phyloP scores from a whole-genome alignment of 139 green algal genomes.

The Chlorella vulgaris region DNA sequence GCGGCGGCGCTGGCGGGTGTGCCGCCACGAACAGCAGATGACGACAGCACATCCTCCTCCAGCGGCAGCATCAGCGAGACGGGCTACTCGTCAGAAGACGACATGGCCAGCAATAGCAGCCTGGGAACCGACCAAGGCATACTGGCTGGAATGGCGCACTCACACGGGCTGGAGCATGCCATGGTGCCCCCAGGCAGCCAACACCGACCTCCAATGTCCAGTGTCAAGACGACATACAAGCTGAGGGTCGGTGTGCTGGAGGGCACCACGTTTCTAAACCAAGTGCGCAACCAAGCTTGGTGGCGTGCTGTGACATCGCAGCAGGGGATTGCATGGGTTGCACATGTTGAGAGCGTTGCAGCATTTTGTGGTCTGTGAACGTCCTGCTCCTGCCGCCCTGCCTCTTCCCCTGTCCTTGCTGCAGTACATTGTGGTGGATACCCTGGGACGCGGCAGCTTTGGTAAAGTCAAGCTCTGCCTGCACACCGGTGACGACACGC shows the following conservation, averaged over 20 bases:
- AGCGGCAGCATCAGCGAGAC: background rate
- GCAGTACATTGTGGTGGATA: constrained; percentile 87
- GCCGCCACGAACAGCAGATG: background rate
- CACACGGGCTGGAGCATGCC: background rate
- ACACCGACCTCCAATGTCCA: background rate
- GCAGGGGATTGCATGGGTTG: too few relatives aligned
- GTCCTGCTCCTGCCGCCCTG: background rate
- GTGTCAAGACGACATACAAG: constrained; percentile 35
- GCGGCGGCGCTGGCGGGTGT: background rate
- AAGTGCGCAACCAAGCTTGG: constrained; percentile 16
- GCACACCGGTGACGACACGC: constrained; percentile 77
- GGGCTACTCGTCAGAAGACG: background rate
- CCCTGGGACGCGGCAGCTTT: constrained; percentile 74
- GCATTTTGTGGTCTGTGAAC: too few relatives aligned
- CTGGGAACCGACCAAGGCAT: background rate
- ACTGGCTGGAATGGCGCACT: background rate
- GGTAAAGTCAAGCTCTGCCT: constrained; percentile 91
- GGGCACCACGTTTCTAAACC: constrained; percentile 31
- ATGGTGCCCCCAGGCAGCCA: background rate
- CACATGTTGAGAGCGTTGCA: background rate
- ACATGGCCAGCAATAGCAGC: background rate
- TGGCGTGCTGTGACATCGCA: too few relatives aligned
- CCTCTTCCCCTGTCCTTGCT: constrained; percentile 52
- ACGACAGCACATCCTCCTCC: background rate
- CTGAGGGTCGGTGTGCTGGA: constrained; percentile 47